Base-by-base conservation (phyloP, 2,329 filamentous ascomycete species). In the Aspergillus novofumigatus region DNA sequence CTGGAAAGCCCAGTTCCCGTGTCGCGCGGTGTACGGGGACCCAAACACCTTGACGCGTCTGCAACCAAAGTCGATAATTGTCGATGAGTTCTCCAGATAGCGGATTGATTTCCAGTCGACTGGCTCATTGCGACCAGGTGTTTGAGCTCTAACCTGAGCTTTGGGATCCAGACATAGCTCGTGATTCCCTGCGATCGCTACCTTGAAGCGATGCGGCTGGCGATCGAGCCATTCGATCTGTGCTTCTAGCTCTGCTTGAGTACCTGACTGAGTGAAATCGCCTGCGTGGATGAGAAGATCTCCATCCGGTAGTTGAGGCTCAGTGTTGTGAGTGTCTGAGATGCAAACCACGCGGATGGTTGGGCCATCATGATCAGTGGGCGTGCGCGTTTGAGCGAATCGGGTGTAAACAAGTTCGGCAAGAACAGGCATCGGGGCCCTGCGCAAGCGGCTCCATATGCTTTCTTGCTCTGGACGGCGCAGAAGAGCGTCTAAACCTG, bases 121-220 rank as follows among this genome's bases (percentile, higher is more conserved):
- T 17, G 14, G 3, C 5, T 4, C 44, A 3, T 47, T 23, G 21
- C 6, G 5, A 3, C 3, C 44, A 6, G 21, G 28, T 11, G 28
- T 1, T 29, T 29, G 1, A 11, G 9, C 28, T 29, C n/a, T n/a
- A n/a, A n/a, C n/a, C n/a, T 11, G 44, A 7, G 23, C 23, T 2
- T 44, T 38, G 8, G 23, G 21, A 71, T 94, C 91, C 57, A 95
- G 87, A 76, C 84, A 91, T 60, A 84, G 85, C 66, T 96, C 92
- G 69, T 96, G 92, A 69, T 96, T 96, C 0, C 92, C 92, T 14
- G 85, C 85, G 32, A 96, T 84, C 17, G 92, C 81, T 14, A 96
- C 78, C 72, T 96, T 95, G 71, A 91, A 81, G 44, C 75, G 74
- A 68, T 95, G 90, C 0, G 89, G 87, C 20, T 89, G 81, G 1